Evolutionary conservation across 257 asterid genomes (phyloP).

Genomic region (Euphrasia confusa): DNA sequence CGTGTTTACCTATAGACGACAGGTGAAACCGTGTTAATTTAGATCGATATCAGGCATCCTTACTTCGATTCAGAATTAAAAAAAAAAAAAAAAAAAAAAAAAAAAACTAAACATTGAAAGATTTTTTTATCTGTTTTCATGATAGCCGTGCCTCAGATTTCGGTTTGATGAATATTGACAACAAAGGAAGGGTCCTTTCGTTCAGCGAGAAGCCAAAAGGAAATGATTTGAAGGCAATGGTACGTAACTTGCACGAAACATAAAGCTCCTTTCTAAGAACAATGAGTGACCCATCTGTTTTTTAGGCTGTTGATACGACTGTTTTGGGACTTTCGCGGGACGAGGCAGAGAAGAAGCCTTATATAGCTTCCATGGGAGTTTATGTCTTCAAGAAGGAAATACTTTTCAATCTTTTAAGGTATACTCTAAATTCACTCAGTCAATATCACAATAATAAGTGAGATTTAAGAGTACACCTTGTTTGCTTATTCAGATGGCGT

Average conservation of each 20-base stretch:
- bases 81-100: too few relatives aligned
- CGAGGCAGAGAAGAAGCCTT: conserved; percentile 88
- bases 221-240: conserved; percentile 82
- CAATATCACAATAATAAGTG: conserved; percentile 17
- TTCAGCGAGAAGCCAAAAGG: conserved; percentile 90
- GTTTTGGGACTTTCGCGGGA: conserved; percentile 77
- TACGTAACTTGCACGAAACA: conserved; percentile 28
- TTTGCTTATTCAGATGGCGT: conserved; percentile 66
- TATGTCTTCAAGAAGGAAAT: conserved; percentile 93
- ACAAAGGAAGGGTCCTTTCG: conserved; percentile 62
- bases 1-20: conserved; percentile 75
- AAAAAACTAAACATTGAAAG: too few relatives aligned
- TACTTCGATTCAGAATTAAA: too few relatives aligned
- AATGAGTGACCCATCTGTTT: not conserved
- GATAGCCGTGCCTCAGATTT: conserved; percentile 91
- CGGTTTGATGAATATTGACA: conserved; percentile 90
- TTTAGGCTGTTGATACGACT: conserved; percentile 88
- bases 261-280: conserved; percentile 12
- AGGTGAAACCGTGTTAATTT: conserved; percentile 38
- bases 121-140: conserved; percentile 30
- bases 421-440: conserved; percentile 12
- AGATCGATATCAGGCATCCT: too few relatives aligned
- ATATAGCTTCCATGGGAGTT: conserved; percentile 98
- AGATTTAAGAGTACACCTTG: conserved; percentile 10
- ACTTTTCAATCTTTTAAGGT: conserved; percentile 86